A percentile compares a stretch with the other conserved stretches of the same genome.
phyloP scores from a whole-genome alignment of 2,329 filamentous ascomycete genomes.

The Cordyceps militaris region DNA sequence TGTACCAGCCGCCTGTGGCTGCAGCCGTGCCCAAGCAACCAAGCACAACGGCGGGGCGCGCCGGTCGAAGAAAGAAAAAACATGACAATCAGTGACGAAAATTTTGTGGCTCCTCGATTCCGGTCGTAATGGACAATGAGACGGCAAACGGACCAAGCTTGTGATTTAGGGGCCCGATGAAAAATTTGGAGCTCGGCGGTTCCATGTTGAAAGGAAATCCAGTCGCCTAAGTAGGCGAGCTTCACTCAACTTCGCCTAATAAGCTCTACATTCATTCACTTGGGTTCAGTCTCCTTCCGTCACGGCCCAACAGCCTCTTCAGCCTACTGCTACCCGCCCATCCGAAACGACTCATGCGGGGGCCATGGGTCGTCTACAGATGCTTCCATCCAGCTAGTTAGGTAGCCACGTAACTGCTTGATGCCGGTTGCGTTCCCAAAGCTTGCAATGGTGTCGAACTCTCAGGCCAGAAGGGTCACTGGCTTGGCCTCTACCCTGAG shows the following conservation, averaged over 20 bases:
- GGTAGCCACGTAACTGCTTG: not conserved
- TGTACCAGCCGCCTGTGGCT: not conserved
- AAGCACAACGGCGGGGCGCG: not conserved
- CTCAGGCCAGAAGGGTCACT: not conserved
- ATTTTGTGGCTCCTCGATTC: not conserved
- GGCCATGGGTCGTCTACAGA: not conserved
- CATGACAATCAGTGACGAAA: not conserved
- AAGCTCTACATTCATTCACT: not conserved
- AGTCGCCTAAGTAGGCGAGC: too few species aligned
- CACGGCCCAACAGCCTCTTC: not conserved
- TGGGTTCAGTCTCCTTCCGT: not conserved
- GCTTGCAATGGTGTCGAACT: not conserved
- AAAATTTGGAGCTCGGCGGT: not conserved
- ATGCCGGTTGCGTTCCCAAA: not conserved
- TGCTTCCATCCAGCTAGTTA: not conserved
- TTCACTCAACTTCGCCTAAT: not conserved
- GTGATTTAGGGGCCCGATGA: not conserved
- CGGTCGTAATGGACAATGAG: conserved; percentile 7
- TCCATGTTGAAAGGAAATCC: not conserved
- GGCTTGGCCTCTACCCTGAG: conserved; percentile 1
- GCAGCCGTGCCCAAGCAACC: conserved; percentile 1
- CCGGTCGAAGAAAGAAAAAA: not conserved
- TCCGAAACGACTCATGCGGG: not conserved
- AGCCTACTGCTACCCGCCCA: not conserved
- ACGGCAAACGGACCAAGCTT: not conserved